phyloP scores from a whole-genome alignment of 2,329 filamentous ascomycete species.

The Ramularia endophylla region DNA sequence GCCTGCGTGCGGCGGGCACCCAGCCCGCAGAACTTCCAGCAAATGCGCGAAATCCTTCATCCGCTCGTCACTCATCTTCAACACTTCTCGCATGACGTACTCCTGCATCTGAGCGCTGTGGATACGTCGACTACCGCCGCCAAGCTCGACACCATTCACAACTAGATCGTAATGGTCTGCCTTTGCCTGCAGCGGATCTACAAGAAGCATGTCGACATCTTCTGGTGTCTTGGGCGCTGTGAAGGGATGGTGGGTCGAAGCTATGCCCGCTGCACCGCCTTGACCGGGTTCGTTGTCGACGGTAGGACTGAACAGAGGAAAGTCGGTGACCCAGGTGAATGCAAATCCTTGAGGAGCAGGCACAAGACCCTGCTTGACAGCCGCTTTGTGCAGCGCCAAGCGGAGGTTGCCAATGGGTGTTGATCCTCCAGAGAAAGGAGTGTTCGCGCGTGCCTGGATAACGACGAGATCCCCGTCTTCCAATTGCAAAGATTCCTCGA shows the following conservation, averaged over 20 bases:
- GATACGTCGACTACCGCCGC: conserved; percentile 88
- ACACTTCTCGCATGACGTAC: conserved; percentile 74
- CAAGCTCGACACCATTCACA: conserved; percentile 89
- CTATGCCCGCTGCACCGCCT: conserved; percentile 71
- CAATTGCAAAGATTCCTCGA: conserved; percentile 49
- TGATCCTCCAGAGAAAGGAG: conserved; percentile 64
- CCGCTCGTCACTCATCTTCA: conserved; percentile 67
- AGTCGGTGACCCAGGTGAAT: conserved; percentile 83
- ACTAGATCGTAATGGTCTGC: conserved; percentile 96
- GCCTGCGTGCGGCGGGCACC: conserved; percentile 91
- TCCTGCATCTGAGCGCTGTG: conserved; percentile 79
- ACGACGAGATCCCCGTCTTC: conserved; percentile 73
- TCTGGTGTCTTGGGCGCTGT: conserved; percentile 70
- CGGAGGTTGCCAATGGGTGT: conserved; percentile 67
- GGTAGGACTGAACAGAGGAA: conserved; percentile 81
- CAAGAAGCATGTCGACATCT: conserved; percentile 70
- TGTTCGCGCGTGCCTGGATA: conserved; percentile 68
- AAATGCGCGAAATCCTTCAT: conserved; percentile 81
- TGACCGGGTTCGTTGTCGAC: conserved; percentile 66
- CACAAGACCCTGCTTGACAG: conserved; percentile 58
- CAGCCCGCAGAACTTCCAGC: conserved; percentile 71
- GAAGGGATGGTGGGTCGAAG: conserved; percentile 91
- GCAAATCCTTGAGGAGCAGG: conserved; percentile 48
- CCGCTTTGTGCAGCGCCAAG: conserved; percentile 60
- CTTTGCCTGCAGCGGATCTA: conserved; percentile 63